A percentile compares a stretch with the other conserved stretches of the same genome.
phyloP scores from a whole-genome alignment of 2,329 filamentous ascomycete species.

The Curvularia eragrostidis region DNA sequence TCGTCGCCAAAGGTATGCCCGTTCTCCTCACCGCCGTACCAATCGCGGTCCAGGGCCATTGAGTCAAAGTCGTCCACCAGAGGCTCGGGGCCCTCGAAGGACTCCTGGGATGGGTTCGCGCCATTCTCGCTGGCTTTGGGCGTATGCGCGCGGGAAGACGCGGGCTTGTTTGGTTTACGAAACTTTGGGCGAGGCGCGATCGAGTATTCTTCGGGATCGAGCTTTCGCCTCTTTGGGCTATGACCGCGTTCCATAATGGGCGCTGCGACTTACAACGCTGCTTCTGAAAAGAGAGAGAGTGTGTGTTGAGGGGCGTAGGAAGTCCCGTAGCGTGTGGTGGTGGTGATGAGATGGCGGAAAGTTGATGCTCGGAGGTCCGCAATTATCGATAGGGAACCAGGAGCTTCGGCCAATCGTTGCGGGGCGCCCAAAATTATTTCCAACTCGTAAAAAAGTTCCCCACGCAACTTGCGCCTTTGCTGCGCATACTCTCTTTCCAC shows the following conservation, averaged over 20 bases:
- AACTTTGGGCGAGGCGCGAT: slow-evolving; percentile 58
- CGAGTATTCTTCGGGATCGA: slow-evolving; percentile 69
- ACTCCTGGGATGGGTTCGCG: slow-evolving; percentile 58
- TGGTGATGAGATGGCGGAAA: slow-evolving; percentile 3
- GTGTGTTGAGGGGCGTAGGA: neutral
- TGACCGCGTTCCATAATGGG: slow-evolving; percentile 49
- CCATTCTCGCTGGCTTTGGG: slow-evolving; percentile 41
- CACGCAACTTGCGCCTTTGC: slow-evolving; percentile 19
- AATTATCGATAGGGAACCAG: slow-evolving; percentile 31
- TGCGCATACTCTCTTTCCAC: slow-evolving; percentile 10
- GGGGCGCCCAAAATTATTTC: slow-evolving; percentile 27
- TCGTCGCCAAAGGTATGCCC: slow-evolving; percentile 89
- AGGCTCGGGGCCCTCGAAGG: slow-evolving; percentile 69
- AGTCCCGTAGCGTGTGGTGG: slow-evolving; percentile 4
- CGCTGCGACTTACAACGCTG: neutral
- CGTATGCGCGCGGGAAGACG: slow-evolving; percentile 48
- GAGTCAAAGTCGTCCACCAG: slow-evolving; percentile 71
- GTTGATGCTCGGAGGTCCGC: slow-evolving; percentile 31
- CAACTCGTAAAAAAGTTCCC: slow-evolving; percentile 21
- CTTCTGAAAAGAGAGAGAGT: neutral
- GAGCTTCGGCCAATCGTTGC: slow-evolving; percentile 28
- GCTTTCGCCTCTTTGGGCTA: slow-evolving; percentile 69
- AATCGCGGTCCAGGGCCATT: slow-evolving; percentile 82
- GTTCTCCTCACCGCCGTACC: slow-evolving; percentile 88
- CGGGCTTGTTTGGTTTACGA: slow-evolving; percentile 44